Conservation (phyloP, 768 basidiomycete species). For the Boletus rubescentipes region DNA sequence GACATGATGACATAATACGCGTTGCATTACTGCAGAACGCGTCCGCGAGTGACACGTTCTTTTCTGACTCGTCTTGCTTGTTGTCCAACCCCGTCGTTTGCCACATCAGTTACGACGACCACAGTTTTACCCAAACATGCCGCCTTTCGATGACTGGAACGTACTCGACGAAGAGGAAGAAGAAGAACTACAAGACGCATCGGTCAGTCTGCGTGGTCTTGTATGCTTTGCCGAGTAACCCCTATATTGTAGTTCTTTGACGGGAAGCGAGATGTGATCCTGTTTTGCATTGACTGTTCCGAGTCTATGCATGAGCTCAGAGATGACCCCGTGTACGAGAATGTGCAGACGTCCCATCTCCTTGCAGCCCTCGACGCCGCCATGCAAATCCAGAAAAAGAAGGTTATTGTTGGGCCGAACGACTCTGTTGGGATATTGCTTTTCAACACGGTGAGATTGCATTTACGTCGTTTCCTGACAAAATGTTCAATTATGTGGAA, state of each 20-base stretch:
- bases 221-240: conserved; percentile 3
- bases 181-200: conserved; percentile 71
- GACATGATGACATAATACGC: conserved; percentile 27
- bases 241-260: conserved; percentile 55
- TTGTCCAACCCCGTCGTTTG: not conserved
- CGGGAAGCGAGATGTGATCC: conserved; percentile 77
- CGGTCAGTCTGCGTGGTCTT: conserved; percentile 40
- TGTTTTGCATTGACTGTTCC: conserved; percentile 97
- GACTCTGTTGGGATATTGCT: conserved; percentile 89
- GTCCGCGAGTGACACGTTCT: not conserved
- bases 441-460: conserved; percentile 80
- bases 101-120: not conserved
- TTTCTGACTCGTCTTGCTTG: conserved; percentile 3
- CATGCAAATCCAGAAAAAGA: conserved; percentile 84
- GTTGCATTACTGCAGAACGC: conserved; percentile 13
- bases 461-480: not conserved
- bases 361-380: conserved; percentile 80
- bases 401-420: conserved; percentile 84
- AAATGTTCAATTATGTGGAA: not conserved
- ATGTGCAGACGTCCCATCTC: conserved; percentile 70
- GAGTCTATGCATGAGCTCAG: conserved; percentile 78
- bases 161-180: conserved; percentile 78
- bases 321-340: conserved; percentile 65
- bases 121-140: conserved; percentile 41
- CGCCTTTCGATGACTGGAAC: conserved; percentile 81